Conservation (phyloP, 1,284 basidiomycete species). For the Bjerkandera adusta region DNA sequence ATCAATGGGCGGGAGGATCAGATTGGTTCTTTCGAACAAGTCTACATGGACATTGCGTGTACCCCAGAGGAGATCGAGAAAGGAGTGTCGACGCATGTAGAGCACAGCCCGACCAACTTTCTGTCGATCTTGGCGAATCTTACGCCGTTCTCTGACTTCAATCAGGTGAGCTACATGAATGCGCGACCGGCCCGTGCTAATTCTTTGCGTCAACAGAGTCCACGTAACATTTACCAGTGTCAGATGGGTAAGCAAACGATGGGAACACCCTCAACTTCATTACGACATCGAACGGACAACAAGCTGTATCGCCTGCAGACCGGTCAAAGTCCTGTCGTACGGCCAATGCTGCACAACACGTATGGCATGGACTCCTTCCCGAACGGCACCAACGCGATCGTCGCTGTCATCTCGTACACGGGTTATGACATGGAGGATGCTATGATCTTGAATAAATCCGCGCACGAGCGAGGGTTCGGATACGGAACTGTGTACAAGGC, state of each 20-base stretch:
- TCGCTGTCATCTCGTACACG: conserved; percentile 99
- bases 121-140: conserved; percentile 84
- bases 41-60: conserved; percentile 98
- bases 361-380: conserved; percentile 99
- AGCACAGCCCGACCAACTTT: conserved; percentile 94
- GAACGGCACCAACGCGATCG: conserved; percentile 97
- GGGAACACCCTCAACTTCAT: conserved; percentile 94
- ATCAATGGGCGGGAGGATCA: conserved; percentile 87
- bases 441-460: conserved; percentile 99
- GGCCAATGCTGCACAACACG: conserved; percentile 89
- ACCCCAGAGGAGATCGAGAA: conserved; percentile 86
- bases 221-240: conserved; percentile 86
- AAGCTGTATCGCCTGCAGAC: conserved; percentile 97
- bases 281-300: conserved; percentile 95
- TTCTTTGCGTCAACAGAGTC: conserved; percentile 49
- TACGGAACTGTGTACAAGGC: conserved; percentile 98
- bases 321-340: conserved; percentile 94
- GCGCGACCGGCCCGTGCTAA: conserved; percentile 4
- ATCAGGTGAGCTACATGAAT: conserved; percentile 60
- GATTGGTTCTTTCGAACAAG: conserved; percentile 97
- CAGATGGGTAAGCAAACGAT: conserved; percentile 99
- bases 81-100: conserved; percentile 86
- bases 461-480: conserved; percentile 96
- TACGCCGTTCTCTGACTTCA: conserved; percentile 93
- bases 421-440: conserved; percentile 99